These are phyloP conservation scores for Globisporangium solare DNA, from an alignment of 352 stramenopile species.

Conservation along the genomic window DNA sequence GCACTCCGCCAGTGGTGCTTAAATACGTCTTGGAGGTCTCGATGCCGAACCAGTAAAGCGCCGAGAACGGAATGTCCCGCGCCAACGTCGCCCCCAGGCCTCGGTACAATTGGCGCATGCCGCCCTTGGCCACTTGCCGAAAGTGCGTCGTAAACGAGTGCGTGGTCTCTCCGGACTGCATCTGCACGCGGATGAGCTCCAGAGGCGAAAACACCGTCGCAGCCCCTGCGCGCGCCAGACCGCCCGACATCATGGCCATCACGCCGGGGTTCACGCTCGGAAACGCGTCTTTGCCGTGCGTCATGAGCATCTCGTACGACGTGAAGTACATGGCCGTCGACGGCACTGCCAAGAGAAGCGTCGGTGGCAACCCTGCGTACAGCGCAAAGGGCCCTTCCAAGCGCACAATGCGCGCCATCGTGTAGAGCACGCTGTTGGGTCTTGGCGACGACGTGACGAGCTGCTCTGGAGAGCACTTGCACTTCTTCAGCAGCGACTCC, in stretches of 20 bases:
- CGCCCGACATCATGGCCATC: constrained; percentile 48
- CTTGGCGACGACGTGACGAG: constrained; percentile 29
- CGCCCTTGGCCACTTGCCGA: constrained; percentile 32
- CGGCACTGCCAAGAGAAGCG: constrained; percentile 89
- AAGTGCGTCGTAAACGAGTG: constrained; percentile 48
- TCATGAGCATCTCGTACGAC: constrained; percentile 84
- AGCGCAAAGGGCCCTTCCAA: constrained; percentile 59
- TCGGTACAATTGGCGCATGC: constrained; percentile 39
- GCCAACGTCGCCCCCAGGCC: constrained; percentile 89
- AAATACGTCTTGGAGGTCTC: constrained; percentile 76
- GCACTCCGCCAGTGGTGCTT: constrained; percentile 8
- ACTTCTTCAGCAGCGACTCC: constrained; percentile 41
- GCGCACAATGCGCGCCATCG: constrained; percentile 59
- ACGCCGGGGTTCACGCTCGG: constrained; percentile 33
- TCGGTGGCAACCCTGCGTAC: constrained; percentile 84
- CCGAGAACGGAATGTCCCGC: constrained; percentile 93
- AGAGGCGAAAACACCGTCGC: constrained; percentile 79
- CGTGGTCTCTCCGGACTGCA: constrained; percentile 65
- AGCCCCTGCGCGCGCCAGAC: constrained; percentile 40
- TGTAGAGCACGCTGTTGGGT: constrained; percentile 49
- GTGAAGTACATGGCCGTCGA: constrained; percentile 94
- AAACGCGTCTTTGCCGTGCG: constrained; percentile 27
- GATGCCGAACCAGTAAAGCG: constrained; percentile 92
- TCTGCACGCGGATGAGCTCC: constrained; percentile 84
- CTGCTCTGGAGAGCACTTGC: constrained; percentile 44